These are phyloP conservation scores for Leccinum solheimii DNA, from an alignment of 1,284 basidiomycete species.

Conservation along the genomic window DNA sequence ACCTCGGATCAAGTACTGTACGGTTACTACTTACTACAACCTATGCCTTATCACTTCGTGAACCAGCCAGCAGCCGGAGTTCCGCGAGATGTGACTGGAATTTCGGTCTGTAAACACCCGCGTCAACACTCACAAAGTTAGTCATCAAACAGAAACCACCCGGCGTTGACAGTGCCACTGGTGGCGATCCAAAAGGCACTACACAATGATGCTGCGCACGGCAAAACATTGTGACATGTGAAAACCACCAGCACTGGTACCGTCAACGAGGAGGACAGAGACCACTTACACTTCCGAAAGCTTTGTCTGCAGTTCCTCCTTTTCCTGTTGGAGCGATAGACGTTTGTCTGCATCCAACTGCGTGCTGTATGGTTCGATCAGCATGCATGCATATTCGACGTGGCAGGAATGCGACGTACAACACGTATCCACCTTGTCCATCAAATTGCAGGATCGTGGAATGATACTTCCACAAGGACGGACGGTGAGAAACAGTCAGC, in stretches of 20 bases:
- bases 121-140: constrained; percentile 6
- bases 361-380: constrained; percentile 51
- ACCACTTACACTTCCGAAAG: constrained; percentile 73
- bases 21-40: background rate
- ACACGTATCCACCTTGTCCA: constrained; percentile 80
- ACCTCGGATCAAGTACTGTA: background rate
- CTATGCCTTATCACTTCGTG: constrained; percentile 5
- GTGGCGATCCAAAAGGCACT: background rate
- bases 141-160: background rate
- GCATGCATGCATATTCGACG: background rate
- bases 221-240: background rate
- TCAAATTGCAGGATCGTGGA: constrained; percentile 89
- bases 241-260: background rate
- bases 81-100: constrained; percentile 78
- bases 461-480: constrained; percentile 95
- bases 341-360: constrained; percentile 91
- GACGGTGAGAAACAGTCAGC: constrained; percentile 88
- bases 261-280: background rate
- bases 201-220: background rate
- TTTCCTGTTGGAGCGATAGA: constrained; percentile 91
- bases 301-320: constrained; percentile 79
- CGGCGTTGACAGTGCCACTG: background rate
- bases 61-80: constrained; percentile 39
- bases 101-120: constrained; percentile 58
- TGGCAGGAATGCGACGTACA: constrained; percentile 52